These are phyloP conservation scores for Trichosporon inkin DNA, from an alignment of 1,284 basidiomycete species.

Conservation along the genomic window DNA sequence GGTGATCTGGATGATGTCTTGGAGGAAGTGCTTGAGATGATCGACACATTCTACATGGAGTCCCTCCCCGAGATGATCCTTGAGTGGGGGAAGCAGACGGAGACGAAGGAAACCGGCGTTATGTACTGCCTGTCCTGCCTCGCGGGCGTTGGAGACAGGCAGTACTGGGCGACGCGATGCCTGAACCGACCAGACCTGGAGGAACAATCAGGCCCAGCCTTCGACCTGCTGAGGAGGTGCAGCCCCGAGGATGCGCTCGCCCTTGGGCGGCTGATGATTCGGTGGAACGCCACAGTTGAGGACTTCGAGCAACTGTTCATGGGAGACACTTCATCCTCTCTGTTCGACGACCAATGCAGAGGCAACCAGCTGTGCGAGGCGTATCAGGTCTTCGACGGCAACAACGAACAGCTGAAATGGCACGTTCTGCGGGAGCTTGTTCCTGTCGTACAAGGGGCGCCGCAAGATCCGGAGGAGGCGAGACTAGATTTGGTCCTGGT, in stretches of 20 bases:
- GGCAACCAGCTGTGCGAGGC: background rate
- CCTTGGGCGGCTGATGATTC: background rate
- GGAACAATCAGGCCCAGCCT: background rate
- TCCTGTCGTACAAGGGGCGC: background rate
- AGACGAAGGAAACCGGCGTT: background rate
- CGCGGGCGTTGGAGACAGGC: background rate
- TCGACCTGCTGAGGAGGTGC: background rate
- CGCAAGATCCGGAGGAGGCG: background rate
- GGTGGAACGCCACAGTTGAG: background rate
- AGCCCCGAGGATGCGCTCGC: background rate
- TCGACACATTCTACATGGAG: slow-evolving; percentile 2
- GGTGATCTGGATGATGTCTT: background rate
- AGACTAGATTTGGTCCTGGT: background rate
- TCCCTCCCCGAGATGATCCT: background rate
- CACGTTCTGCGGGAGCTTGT: background rate
- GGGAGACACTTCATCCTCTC: background rate
- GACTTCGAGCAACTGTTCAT: background rate
- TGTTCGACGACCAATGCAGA: background rate
- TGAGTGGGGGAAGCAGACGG: background rate
- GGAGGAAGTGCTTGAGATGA: background rate
- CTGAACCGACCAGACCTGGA: background rate
- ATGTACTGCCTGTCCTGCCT: slow-evolving; percentile 2
- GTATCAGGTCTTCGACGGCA: background rate
- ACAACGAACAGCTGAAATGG: background rate
- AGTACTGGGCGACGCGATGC: background rate